Evolutionary conservation across 352 stramenopile genomes (phyloP).

Genomic region (Phytophthora ohioensis): DNA sequence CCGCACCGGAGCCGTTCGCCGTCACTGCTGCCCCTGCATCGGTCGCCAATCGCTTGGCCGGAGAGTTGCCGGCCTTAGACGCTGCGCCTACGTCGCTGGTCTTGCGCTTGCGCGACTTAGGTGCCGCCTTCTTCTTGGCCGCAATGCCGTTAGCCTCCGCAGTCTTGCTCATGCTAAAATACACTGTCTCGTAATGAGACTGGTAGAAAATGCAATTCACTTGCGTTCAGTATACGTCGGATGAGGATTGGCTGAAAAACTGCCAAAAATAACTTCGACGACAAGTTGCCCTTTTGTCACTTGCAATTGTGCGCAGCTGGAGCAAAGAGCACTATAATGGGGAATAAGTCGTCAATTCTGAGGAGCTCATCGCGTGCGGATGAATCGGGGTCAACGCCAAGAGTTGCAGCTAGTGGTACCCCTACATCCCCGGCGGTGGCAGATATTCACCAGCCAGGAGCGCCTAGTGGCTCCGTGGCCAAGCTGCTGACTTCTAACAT

Average conservation of each 20-base stretch:
- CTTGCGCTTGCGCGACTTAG: constrained; percentile 83
- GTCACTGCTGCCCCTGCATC: constrained; percentile 14
- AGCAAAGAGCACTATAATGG: constrained; percentile 39
- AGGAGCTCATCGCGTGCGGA: constrained; percentile 47
- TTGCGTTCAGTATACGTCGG: background rate
- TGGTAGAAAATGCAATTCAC: constrained; percentile 1
- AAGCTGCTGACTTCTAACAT: constrained; percentile 38
- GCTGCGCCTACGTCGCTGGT: constrained; percentile 58
- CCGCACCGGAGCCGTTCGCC: constrained; percentile 10
- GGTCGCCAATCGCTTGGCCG: constrained; percentile 42
- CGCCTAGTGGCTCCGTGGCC: constrained; percentile 15
- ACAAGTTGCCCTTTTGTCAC: constrained; percentile 4
- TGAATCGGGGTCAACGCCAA: constrained; percentile 21
- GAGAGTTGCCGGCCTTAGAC: constrained; percentile 43
- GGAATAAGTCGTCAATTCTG: constrained; percentile 70
- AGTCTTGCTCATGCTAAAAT: constrained; percentile 47
- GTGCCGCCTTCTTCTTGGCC: constrained; percentile 78
- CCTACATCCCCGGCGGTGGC: constrained; percentile 2
- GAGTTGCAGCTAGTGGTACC: constrained; percentile 4
- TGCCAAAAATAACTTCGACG: constrained; percentile 34
- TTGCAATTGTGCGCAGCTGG: background rate
- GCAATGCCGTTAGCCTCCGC: constrained; percentile 16
- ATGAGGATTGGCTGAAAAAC: background rate
- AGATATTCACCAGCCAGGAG: constrained; percentile 19
- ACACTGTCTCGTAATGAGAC: background rate